Percentiles rank a stretch among this genome's conserved stretches.
These are phyloP conservation scores for Hypoxylon intermedium DNA, from an alignment of 495 filamentous ascomycete genomes.

Conservation along the genomic window DNA sequence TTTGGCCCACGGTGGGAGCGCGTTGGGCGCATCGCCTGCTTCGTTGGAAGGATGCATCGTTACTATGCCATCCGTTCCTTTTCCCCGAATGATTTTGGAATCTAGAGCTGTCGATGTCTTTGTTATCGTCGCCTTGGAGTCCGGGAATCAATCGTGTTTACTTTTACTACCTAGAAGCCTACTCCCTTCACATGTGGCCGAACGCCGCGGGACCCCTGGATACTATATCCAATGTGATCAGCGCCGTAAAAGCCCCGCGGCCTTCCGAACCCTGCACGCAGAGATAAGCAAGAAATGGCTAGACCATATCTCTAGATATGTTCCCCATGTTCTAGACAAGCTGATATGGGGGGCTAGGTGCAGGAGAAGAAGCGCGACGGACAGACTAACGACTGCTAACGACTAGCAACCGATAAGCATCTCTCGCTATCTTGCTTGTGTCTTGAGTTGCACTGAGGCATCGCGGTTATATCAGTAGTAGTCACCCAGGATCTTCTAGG, in stretches of 20 bases:
- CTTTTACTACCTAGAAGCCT: too few relatives aligned
- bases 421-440: neutral
- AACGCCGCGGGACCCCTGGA: neutral
- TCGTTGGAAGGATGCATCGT: neutral
- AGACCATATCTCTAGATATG: neutral
- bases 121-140: neutral
- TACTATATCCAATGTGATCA: neutral
- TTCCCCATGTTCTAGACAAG: neutral
- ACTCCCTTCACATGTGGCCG: neutral
- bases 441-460: neutral
- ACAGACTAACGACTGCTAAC: neutral
- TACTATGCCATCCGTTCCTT: neutral
- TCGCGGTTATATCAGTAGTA: neutral
- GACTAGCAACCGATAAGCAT: neutral
- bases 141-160: neutral
- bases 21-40: neutral
- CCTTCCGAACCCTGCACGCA: neutral
- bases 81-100: neutral
- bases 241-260: neutral
- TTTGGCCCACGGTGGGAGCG: slow-evolving; percentile 1
- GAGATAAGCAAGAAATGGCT: neutral
- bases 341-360: neutral
- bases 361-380: neutral
- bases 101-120: neutral
- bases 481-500: neutral